Conservation (phyloP, 2,329 filamentous ascomycete genomes). For the Claviceps humidiphila region DNA sequence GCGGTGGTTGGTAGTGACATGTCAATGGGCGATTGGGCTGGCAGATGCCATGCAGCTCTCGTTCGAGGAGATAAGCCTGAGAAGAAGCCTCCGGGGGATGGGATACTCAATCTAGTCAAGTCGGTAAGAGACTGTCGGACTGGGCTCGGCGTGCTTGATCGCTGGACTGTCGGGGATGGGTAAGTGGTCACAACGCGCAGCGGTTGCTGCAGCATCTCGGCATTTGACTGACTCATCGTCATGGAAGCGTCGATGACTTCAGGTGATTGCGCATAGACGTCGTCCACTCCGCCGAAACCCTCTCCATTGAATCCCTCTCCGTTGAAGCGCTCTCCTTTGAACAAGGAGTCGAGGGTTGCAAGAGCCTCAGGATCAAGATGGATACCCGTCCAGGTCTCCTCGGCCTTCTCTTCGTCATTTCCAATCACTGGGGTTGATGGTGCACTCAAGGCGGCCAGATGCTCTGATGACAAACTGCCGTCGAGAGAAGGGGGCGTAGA, state of each 20-base stretch:
- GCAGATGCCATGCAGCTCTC: constrained; percentile 69
- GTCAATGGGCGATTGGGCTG: constrained; percentile 38
- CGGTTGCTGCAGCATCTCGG: constrained; percentile 38
- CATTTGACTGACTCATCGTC: constrained; percentile 9
- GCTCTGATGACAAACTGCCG: constrained; percentile 78
- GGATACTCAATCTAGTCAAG: constrained; percentile 73
- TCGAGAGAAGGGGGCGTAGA: constrained; percentile 81
- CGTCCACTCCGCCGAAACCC: constrained; percentile 33
- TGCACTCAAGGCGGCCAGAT: constrained; percentile 69
- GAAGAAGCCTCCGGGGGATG: constrained; percentile 86
- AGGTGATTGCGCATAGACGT: constrained; percentile 39
- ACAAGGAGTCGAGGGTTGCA: constrained; percentile 64
- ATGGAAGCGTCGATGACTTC: constrained; percentile 32
- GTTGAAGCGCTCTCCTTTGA: constrained; percentile 26
- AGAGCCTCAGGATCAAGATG: constrained; percentile 69
- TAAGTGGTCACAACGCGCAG: constrained; percentile 35
- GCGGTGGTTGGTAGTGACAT: constrained; percentile 63
- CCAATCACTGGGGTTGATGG: constrained; percentile 70
- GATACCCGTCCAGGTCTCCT: constrained; percentile 57
- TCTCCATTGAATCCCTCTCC: no score
- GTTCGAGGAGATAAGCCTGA: constrained; percentile 64
- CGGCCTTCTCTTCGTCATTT: constrained; percentile 37
- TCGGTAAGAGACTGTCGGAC: constrained; percentile 49
- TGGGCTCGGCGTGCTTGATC: constrained; percentile 16
- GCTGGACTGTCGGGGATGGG: constrained; percentile 11